phyloP scores from a whole-genome alignment of 1,139 yeast species.

The Suhomyces terraborum region DNA sequence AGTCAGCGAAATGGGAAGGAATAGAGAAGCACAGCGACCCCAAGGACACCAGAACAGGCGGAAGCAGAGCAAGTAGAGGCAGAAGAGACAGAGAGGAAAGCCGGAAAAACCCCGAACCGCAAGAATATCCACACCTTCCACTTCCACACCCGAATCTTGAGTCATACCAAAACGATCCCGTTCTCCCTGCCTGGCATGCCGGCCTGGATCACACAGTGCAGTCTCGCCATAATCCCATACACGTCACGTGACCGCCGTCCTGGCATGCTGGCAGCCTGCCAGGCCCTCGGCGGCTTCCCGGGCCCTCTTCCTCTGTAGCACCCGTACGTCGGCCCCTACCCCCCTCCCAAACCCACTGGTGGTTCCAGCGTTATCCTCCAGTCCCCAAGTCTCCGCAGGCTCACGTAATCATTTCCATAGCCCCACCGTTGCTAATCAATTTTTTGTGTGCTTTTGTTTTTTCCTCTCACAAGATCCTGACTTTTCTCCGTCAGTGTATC shows the following conservation, averaged over 20 bases:
- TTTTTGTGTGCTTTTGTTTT: conserved; percentile 11
- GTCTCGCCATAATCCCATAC: not conserved
- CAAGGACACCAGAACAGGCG: too few species aligned
- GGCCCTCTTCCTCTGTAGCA: not conserved
- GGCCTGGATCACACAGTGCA: not conserved
- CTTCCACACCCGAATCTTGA: too few species aligned
- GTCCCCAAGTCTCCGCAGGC: conserved; percentile 2
- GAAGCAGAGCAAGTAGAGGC: too few species aligned
- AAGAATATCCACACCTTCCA: too few species aligned
- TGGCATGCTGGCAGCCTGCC: too few species aligned
- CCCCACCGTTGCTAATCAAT: conserved; percentile 15
- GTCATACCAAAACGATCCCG: too few species aligned
- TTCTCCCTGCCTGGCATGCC: too few species aligned
- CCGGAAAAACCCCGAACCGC: too few species aligned
- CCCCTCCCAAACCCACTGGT: not conserved
- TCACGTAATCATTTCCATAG: conserved; percentile 6
- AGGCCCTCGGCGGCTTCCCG: too few species aligned
- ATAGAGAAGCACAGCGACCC: too few species aligned
- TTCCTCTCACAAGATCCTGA: conserved; percentile 12
- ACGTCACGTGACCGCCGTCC: not conserved
- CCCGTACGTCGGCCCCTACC: not conserved
- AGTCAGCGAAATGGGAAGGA: too few species aligned
- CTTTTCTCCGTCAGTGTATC: conserved; percentile 9
- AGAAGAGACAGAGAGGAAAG: too few species aligned
- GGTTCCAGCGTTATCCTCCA: not conserved